Conservation (phyloP, 176 grass and related monocot species). For the Phragmites australis region DNA sequence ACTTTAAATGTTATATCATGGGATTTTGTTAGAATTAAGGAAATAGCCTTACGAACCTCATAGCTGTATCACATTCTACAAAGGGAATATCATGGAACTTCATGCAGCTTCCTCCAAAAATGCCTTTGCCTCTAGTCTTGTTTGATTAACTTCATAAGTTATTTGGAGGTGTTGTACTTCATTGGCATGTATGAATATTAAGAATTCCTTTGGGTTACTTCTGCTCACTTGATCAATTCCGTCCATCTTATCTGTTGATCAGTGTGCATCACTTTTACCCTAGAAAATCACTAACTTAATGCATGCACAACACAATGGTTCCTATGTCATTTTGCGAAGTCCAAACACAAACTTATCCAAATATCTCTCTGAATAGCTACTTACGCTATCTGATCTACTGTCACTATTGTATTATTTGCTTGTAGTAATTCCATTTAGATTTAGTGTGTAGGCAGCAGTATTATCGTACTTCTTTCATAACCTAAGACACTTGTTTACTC, state of each 20-base stretch:
- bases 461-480: not conserved
- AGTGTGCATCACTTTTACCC: not conserved
- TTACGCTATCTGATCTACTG: not conserved
- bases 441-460: not conserved
- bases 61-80: not conserved
- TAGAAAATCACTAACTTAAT: not conserved
- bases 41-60: not conserved
- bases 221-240: conserved; percentile 1
- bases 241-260: not conserved
- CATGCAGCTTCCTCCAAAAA: not conserved
- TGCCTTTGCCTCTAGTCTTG: not conserved
- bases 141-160: conserved; percentile 20
- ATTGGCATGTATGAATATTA: conserved; percentile 16
- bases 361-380: not conserved
- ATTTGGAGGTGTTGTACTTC: conserved; percentile 13
- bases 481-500: not conserved
- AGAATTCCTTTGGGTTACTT: not conserved
- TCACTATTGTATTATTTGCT: not conserved
- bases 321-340: not conserved
- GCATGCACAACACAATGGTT: not conserved
- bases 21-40: conserved; percentile 13
- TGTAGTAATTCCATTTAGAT: not conserved
- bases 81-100: not conserved
- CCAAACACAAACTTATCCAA: conserved; percentile 8
- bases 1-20: conserved; percentile 11